These are phyloP conservation scores for Byssoonygena ceratinophila DNA, from an alignment of 2,329 filamentous ascomycete genomes.

Conservation along the genomic window DNA sequence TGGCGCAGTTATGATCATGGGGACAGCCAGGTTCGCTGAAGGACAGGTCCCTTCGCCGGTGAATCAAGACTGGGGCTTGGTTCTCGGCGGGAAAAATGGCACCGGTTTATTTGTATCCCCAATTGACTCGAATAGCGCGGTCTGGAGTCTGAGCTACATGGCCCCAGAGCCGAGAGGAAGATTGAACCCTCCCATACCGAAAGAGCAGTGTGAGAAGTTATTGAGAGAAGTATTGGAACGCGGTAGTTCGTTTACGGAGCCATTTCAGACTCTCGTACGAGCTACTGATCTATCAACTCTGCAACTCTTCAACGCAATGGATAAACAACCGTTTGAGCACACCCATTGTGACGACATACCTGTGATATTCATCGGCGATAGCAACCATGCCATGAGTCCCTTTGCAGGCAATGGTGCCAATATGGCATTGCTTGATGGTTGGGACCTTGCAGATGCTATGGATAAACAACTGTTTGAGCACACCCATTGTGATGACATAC, in stretches of 20 bases:
- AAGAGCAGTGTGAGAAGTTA: conserved; percentile 13
- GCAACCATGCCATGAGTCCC: conserved; percentile 42
- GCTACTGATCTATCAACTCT: conserved; percentile 33
- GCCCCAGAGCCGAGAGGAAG: conserved; percentile 11
- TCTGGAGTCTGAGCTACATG: conserved; percentile 37
- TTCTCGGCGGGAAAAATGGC: conserved; percentile 31
- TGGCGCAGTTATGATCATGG: conserved; percentile 34
- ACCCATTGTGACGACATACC: conserved; percentile 16
- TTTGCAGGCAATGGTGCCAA: conserved; percentile 44
- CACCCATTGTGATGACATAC: conserved; percentile 16
- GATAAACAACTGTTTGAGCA: conserved; percentile 41
- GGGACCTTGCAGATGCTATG: conserved; percentile 38
- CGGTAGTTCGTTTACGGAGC: conserved; percentile 30
- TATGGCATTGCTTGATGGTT: conserved; percentile 40
- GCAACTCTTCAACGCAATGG: conserved; percentile 34
- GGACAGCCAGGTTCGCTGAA: conserved; percentile 29
- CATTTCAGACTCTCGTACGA: conserved; percentile 34
- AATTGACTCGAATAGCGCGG: conserved; percentile 31
- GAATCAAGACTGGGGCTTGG: conserved; percentile 34
- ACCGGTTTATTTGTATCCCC: conserved; percentile 39
- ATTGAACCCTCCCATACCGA: conserved; percentile 13
- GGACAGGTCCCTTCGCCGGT: conserved; percentile 24
- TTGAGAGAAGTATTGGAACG: conserved; percentile 21
- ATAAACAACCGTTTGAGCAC: conserved; percentile 39
- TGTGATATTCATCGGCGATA: conserved; percentile 42